These are phyloP conservation scores for Halophytophthora polymorphica DNA, from an alignment of 352 stramenopile genomes.

Conservation along the genomic window DNA sequence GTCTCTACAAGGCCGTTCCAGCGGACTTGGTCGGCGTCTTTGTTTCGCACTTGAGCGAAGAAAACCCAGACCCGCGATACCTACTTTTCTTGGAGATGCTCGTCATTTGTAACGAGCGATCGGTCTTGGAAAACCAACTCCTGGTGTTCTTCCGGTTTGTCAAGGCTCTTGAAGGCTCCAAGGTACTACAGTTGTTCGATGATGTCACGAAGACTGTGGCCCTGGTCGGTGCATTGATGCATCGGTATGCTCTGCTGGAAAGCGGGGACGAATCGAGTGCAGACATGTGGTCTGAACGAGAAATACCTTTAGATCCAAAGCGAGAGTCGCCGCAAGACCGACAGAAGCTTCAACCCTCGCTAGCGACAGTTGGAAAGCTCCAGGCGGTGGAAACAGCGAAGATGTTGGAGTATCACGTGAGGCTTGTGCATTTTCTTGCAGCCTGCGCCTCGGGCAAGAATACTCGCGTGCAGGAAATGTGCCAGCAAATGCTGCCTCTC, in stretches of 20 bases:
- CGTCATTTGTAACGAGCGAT: conserved; percentile 53
- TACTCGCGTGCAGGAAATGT: conserved; percentile 59
- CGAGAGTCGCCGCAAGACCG: neutral
- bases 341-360: neutral
- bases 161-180: conserved; percentile 52
- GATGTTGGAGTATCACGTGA: conserved; percentile 52
- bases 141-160: conserved; percentile 65
- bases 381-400: conserved; percentile 18
- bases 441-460: conserved; percentile 61
- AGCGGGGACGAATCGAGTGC: conserved; percentile 2
- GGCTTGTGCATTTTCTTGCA: conserved; percentile 58
- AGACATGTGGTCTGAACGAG: neutral
- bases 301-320: neutral
- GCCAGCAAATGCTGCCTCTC: conserved; percentile 60
- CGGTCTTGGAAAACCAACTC: conserved; percentile 61
- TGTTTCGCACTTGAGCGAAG: conserved; percentile 35
- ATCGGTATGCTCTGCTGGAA: conserved; percentile 13
- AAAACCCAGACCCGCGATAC: conserved; percentile 45
- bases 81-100: conserved; percentile 62
- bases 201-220: conserved; percentile 24
- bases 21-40: conserved; percentile 60
- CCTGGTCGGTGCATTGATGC: conserved; percentile 33
- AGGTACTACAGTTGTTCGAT: conserved; percentile 57
- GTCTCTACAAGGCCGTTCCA: conserved; percentile 51
- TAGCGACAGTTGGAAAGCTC: neutral